Evolutionary conservation across 768 basidiomycete genomes (phyloP), one percentile per base, ranked within the genome.

Genomic region (Phylloporus sp.): DNA sequence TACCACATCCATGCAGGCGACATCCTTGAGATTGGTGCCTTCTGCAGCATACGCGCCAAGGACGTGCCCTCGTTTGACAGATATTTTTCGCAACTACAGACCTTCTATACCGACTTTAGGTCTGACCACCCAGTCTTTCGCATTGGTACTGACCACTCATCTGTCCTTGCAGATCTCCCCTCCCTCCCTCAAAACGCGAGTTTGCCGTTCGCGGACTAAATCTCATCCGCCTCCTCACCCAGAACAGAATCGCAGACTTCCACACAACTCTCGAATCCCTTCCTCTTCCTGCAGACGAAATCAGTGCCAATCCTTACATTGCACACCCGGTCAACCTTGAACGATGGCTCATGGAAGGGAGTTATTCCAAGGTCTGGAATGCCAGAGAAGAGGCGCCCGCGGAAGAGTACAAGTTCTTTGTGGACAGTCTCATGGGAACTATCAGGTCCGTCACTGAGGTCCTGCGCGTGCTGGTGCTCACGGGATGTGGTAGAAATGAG

Each of bases 261-360:
- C 95, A 99, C 70, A 97, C 94, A 20, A 86, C 92, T 12, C 82
- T 99, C 43, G 95, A 99, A 69, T 89, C 91, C 32, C 80, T 99
- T 27, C 85, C 85, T 2, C 66, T 82, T 31, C 80, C 82, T 36
- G 82, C 87, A 0, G 85, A 86, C 56, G 78, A 78, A 40, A 83
- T 86, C 54, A 72, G 76, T 27, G 76, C 81, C 28, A 88, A 88
- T 66, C 80, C 83, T 6, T 91, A 77, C 66, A 83, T 94, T 62
- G 78, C 80, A 47, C 92, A 93, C 66, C 90, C 91, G 12, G 86
- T 94, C 51, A 90, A 94, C 67, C 82, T 95, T 54, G 95, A 99
- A 69, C 79, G 89, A 45, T 97, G 95, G 91, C 79, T 98, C 40
- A 99, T 99, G 95, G 95, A 98, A 69, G 95, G 95, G 34, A 89